Percentiles rank a stretch among this genome's conserved stretches.
phyloP scores from a whole-genome alignment of 1,284 basidiomycete species.

The Pyrrhoderma lamaoense region DNA sequence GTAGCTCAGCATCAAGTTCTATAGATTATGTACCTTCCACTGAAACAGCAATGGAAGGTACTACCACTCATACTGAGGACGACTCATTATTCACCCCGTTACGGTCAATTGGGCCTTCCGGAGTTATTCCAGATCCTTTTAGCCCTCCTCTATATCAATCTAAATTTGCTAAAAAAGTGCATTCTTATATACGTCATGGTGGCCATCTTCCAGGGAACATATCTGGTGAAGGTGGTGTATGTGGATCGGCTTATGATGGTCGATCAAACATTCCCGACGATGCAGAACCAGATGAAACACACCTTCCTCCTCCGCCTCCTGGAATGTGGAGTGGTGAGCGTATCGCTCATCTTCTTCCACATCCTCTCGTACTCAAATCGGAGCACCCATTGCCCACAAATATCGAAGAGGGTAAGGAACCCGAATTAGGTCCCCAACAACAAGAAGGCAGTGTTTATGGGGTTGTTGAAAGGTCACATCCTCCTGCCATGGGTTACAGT shows the following conservation, averaged over 20 bases:
- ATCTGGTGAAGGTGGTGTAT: conserved; percentile 12
- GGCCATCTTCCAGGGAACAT: conserved; percentile 12
- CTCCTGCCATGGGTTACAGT: not conserved
- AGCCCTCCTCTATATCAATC: not conserved
- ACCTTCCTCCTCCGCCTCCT: conserved; percentile 5
- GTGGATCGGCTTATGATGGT: conserved; percentile 13
- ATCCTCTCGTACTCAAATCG: too few species aligned
- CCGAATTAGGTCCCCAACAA: too few species aligned
- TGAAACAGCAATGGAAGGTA: too few species aligned
- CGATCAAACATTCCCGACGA: conserved; percentile 16
- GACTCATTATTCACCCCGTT: too few species aligned
- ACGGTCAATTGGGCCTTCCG: not conserved
- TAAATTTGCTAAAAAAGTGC: conserved; percentile 1
- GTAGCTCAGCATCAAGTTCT: too few species aligned
- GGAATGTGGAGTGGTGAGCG: conserved; percentile 12
- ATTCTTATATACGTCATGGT: conserved; percentile 7
- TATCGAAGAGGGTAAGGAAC: too few species aligned
- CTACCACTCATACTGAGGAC: too few species aligned
- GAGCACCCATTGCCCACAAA: too few species aligned
- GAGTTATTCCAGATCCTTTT: not conserved
- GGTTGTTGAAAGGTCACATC: conserved; percentile 14
- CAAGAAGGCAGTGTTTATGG: conserved; percentile 10
- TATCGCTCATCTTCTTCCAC: conserved; percentile 1
- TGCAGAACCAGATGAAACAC: conserved; percentile 5
- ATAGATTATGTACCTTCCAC: too few species aligned